Evolutionary conservation across 2,329 filamentous ascomycete genomes (phyloP).

Genomic region (Fusarium phyllophilum): DNA sequence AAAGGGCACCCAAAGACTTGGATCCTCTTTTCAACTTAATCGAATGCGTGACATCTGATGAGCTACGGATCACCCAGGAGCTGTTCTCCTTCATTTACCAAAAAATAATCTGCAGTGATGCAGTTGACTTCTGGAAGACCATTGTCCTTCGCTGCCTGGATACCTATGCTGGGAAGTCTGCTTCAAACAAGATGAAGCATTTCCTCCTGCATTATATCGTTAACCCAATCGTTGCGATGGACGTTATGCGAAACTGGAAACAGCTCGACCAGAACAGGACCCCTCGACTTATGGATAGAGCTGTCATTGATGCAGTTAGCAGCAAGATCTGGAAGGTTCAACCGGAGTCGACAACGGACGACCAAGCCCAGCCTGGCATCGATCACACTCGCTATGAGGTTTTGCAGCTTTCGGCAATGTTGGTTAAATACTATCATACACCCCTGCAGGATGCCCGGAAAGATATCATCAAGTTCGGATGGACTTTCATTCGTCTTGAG

Average conservation of each 20-base stretch:
- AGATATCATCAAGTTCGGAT: slow-evolving; percentile 98
- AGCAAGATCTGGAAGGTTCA: slow-evolving; percentile 95
- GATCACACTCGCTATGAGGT: slow-evolving; percentile 97
- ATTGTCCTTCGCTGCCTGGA: slow-evolving; percentile 89
- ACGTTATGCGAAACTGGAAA: slow-evolving; percentile 86
- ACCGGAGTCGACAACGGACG: slow-evolving; percentile 82
- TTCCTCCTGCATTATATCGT: slow-evolving; percentile 92
- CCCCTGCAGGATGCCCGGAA: slow-evolving; percentile 92
- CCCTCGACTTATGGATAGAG: slow-evolving; percentile 83
- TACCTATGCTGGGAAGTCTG: slow-evolving; percentile 80
- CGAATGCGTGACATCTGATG: slow-evolving; percentile 83
- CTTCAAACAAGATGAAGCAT: slow-evolving; percentile 89
- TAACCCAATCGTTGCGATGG: slow-evolving; percentile 96
- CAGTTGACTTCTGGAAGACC: slow-evolving; percentile 85
- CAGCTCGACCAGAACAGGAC: slow-evolving; percentile 64
- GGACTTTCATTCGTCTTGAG: slow-evolving; percentile 98
- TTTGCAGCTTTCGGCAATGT: slow-evolving; percentile 90
- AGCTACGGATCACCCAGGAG: slow-evolving; percentile 79
- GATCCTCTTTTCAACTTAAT: slow-evolving; percentile 88
- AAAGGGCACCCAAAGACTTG: slow-evolving; percentile 77
- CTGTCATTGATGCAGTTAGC: slow-evolving; percentile 89
- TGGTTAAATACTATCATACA: slow-evolving; percentile 93
- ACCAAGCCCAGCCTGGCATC: slow-evolving; percentile 84
- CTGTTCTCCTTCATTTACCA: slow-evolving; percentile 87
- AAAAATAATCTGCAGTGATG: slow-evolving; percentile 83